phyloP scores from a whole-genome alignment of 768 basidiomycete genomes.

The Suillus paluster region DNA sequence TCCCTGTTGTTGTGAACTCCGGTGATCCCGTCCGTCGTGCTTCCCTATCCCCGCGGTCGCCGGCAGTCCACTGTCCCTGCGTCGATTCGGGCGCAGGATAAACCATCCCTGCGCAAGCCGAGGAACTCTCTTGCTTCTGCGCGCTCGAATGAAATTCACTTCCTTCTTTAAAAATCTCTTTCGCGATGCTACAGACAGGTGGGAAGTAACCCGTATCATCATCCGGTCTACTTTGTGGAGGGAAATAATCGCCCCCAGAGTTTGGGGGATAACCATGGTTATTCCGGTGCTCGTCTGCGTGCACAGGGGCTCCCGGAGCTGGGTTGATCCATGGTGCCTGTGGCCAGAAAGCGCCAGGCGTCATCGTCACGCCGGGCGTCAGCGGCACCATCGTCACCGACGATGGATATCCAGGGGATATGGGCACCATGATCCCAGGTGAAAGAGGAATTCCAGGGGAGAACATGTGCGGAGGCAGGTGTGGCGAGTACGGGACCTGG shows the following conservation, averaged over 20 bases:
- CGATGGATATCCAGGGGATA: slow-evolving; percentile 31
- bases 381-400: slow-evolving; percentile 24
- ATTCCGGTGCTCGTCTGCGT: slow-evolving; percentile 22
- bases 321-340: slow-evolving; percentile 60
- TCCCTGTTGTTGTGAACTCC: background rate
- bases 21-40: background rate
- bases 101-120: background rate
- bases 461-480: slow-evolving; percentile 30
- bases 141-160: slow-evolving; percentile 9
- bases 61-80: background rate
- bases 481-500: slow-evolving; percentile 26
- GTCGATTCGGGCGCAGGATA: background rate
- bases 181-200: slow-evolving; percentile 38
- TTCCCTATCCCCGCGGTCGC: background rate
- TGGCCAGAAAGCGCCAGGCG: slow-evolving; percentile 75
- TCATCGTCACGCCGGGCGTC: slow-evolving; percentile 68
- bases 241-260: slow-evolving; percentile 42
- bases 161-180: slow-evolving; percentile 41
- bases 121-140: background rate
- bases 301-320: slow-evolving; percentile 65
- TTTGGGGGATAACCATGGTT: slow-evolving; percentile 11
- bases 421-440: slow-evolving; percentile 31
- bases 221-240: slow-evolving; percentile 36
- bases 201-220: slow-evolving; percentile 47
- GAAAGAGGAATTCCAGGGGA: slow-evolving; percentile 37